phyloP scores from a whole-genome alignment of 2,329 filamentous ascomycete genomes.

The Myriosclerotinia curreyana region DNA sequence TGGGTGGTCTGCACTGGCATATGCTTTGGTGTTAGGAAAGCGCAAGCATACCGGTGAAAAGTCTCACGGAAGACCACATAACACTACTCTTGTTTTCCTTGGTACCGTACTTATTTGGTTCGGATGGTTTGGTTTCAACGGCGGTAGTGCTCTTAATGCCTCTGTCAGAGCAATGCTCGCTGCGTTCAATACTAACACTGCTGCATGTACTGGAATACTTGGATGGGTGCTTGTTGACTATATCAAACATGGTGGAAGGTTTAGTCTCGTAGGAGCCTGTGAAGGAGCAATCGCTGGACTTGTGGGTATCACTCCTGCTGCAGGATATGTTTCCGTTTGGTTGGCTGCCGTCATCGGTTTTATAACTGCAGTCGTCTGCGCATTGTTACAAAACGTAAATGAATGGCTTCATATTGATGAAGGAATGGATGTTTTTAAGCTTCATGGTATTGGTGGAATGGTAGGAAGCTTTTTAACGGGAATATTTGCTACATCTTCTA shows the following conservation, averaged over 20 bases:
- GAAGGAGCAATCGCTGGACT: constrained; percentile 55
- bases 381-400: constrained; percentile 45
- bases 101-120: constrained; percentile 66
- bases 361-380: constrained; percentile 46
- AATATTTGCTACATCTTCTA: constrained; percentile 49
- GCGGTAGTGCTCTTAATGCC: constrained; percentile 50
- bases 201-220: constrained; percentile 53
- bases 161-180: constrained; percentile 53
- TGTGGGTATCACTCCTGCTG: constrained; percentile 57
- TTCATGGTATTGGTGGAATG: constrained; percentile 58
- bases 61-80: constrained; percentile 56
- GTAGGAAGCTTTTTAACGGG: constrained; percentile 57
- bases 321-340: constrained; percentile 54
- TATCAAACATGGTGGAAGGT: constrained; percentile 46
- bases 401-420: constrained; percentile 54
- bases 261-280: constrained; percentile 52
- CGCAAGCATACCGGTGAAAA: constrained; percentile 49
- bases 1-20: constrained; percentile 62
- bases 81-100: constrained; percentile 60
- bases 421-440: constrained; percentile 57
- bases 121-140: constrained; percentile 56
- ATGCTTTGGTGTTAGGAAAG: constrained; percentile 61
- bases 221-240: constrained; percentile 55
- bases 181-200: constrained; percentile 57
- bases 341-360: constrained; percentile 51